A percentile compares a stretch with the other conserved stretches of the same genome.
Conservation (phyloP, 352 stramenopile species). For the Globisporangium splendens region DNA sequence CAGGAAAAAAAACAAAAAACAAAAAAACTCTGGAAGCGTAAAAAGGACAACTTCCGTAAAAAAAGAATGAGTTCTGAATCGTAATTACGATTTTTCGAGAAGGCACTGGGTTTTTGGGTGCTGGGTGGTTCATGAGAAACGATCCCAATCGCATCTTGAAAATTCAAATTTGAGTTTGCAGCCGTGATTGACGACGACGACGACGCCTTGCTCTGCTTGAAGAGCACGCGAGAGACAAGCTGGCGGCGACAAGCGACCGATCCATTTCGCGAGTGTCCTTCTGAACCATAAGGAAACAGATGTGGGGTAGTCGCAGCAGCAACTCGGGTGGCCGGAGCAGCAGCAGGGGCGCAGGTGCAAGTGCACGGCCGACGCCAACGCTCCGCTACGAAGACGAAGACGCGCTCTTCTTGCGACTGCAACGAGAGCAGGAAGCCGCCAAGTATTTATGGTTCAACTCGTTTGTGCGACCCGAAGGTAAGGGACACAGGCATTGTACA, state of each 20-base stretch:
- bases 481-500: too few species aligned
- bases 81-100: too few species aligned
- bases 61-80: too few species aligned
- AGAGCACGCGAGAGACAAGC: slow-evolving; percentile 1
- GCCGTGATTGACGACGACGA: neutral
- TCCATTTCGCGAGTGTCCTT: neutral
- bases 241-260: neutral
- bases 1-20: slow-evolving; percentile 7
- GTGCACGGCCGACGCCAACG: neutral
- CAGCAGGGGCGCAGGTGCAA: too few species aligned
- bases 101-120: neutral
- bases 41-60: too few species aligned
- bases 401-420: slow-evolving; percentile 10
- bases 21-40: neutral
- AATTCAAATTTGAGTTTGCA: slow-evolving; percentile 14
- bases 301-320: too few species aligned
- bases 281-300: neutral
- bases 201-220: neutral
- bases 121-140: neutral
- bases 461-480: slow-evolving; percentile 52
- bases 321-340: too few species aligned
- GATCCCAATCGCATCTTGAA: slow-evolving; percentile 1
- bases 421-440: slow-evolving; percentile 15
- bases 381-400: slow-evolving; percentile 23
- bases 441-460: slow-evolving; percentile 71